A percentile compares a stretch with the other conserved stretches of the same genome.
Evolutionary conservation across 2,329 filamentous ascomycete species (phyloP).

Genomic region (Metarhizium rileyi): DNA sequence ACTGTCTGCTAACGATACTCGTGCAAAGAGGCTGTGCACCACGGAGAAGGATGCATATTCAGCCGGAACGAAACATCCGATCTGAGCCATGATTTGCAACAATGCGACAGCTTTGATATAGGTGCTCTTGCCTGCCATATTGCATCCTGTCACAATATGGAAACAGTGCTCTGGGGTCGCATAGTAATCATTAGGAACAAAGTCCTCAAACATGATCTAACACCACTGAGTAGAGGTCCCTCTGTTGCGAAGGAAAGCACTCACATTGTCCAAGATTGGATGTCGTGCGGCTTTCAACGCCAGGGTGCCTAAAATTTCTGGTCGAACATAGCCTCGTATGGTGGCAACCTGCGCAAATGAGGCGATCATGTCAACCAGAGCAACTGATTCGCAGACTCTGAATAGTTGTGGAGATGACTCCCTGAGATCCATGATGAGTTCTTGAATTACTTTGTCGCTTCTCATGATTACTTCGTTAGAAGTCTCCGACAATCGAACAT

Average conservation of each 20-base stretch:
- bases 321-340: conserved; percentile 48
- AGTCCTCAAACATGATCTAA: conserved; percentile 53
- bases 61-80: conserved; percentile 84
- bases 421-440: conserved; percentile 63
- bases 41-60: conserved; percentile 74
- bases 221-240: neutral
- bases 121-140: conserved; percentile 97
- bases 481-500: conserved; percentile 65
- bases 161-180: conserved; percentile 72
- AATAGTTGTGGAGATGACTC: conserved; percentile 65
- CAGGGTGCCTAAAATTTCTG: conserved; percentile 57
- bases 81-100: conserved; percentile 85
- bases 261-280: conserved; percentile 63
- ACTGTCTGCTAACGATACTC: conserved; percentile 77
- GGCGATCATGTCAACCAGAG: conserved; percentile 75
- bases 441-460: conserved; percentile 67
- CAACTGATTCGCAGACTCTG: conserved; percentile 75
- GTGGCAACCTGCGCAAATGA: conserved; percentile 69
- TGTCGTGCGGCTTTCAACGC: conserved; percentile 69
- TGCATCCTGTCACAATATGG: conserved; percentile 90
- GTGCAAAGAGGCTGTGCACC: conserved; percentile 73
- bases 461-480: conserved; percentile 76
- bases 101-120: conserved; percentile 83
- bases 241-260: neutral
- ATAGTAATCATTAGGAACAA: conserved; percentile 85